Evolutionary conservation across 2,329 filamentous ascomycete species (phyloP).

Genomic region (Biscogniauxia mediterranea): DNA sequence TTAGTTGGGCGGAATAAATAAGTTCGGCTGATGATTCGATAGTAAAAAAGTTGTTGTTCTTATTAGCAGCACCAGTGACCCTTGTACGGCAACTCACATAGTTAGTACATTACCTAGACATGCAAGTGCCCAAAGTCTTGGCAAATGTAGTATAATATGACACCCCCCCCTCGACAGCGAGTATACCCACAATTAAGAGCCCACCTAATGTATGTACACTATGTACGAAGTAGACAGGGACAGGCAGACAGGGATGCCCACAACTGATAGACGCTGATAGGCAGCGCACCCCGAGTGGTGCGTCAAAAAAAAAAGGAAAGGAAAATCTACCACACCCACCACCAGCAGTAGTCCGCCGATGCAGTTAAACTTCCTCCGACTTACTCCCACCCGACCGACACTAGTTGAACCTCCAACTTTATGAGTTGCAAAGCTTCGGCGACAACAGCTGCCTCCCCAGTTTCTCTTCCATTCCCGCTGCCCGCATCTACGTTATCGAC

Average conservation of each 20-base stretch:
- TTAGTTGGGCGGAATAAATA: background rate
- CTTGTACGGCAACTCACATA: slow-evolving; percentile 13
- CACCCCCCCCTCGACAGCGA: too few species aligned
- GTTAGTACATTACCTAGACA: background rate
- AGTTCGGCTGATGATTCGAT: background rate
- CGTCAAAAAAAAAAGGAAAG: background rate
- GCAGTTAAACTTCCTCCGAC: slow-evolving; percentile 18
- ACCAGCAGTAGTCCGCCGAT: slow-evolving; percentile 7
- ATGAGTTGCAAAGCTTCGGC: slow-evolving; percentile 3
- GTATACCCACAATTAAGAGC: too few species aligned
- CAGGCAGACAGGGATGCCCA: background rate
- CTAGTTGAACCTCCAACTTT: slow-evolving; percentile 13
- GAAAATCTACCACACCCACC: background rate
- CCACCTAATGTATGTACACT: too few species aligned
- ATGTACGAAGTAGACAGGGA: background rate
- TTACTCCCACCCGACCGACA: background rate
- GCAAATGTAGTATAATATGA: background rate
- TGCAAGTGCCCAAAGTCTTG: background rate
- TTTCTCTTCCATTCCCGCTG: background rate
- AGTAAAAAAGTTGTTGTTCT: slow-evolving; percentile 1
- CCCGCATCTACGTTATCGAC: background rate
- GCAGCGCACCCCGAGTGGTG: background rate
- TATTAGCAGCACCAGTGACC: slow-evolving; percentile 11
- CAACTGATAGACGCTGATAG: background rate
- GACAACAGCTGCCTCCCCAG: slow-evolving; percentile 9